Evolutionary conservation across 345 rosid genomes (phyloP), one percentile per base, ranked within the genome.

Genomic region (Brassica napus): DNA sequence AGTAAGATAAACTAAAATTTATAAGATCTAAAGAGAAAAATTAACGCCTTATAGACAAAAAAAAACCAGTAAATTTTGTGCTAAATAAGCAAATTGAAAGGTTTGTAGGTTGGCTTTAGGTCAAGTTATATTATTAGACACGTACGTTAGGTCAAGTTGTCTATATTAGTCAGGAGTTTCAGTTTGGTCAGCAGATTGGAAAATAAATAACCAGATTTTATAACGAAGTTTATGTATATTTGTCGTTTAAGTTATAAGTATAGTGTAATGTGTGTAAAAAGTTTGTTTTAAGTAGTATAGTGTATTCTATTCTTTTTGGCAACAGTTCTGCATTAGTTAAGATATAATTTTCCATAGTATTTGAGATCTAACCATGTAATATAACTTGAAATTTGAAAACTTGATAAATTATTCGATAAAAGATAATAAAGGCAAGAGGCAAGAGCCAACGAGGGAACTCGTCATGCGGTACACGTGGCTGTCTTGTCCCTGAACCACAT

Each of bases 391-490:
- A 47, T 10, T 39, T 39, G 47, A 39, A 39, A 39, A 49, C n/a
- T 47, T 49, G 18, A 49, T 49, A 1, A 49, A 49, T 14, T 49
- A 14, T 49, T 49, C 16, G 18, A 49, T 49, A 6, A 49, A 49
- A 49, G 57, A 49, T 4, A 1, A 49, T 49, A 49, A 49, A 49
- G 15, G 58, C 9, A 52, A 52, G 58, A 52, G 8, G 21, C 58
- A 15, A 49, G 52, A 44, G 57, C 7, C 57, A 49, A 49, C 6
- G 57, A 16, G 0, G 30, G n/a, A 16, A 65, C 37, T 35, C 69
- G 52, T 35, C 58, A 23, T 75, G 72, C 66, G 58, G 58, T 15
- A 67, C 77, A 64, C 73, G 79, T 68, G 79, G 61, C 68, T 0
- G 23, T 14, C 7, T 42, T 42, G 47, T 28, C 16, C 7, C 1